Evolutionary conservation across 1,139 yeast genomes (phyloP), one percentile per base, ranked within the genome.

Genomic region (Spencermartinsiella ligniputridi): DNA sequence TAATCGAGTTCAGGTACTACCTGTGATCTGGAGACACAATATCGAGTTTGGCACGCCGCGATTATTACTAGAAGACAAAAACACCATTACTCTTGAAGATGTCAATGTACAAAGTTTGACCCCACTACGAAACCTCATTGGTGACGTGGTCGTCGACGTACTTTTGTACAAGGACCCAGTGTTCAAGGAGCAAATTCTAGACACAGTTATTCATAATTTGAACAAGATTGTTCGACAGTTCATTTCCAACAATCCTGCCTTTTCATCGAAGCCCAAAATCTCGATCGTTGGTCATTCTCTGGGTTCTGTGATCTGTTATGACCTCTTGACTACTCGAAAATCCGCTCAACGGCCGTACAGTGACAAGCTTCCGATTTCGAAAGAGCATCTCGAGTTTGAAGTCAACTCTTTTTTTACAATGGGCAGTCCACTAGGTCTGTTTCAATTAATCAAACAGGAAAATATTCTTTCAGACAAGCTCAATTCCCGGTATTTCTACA

Each of bases 381-480:
- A 39, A 22, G 60, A 59, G 18, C 71, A 72, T 32, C 68, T 89
- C 19, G 74, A 75, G 32, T 89, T 89, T 58, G 75, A 77, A 1
- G 89, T 85, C 8, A 81, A 81, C 12, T 82, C 82, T 52, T 75
- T 81, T 51, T 87, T 87, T 60, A 79, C 87, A 24, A 72, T 86
- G 36, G 97, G 97, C 0, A 86, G 95, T 1, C 97, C 97, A 0
- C 76, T 84, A 25, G 96, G 96, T 1, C 79, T 87, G 37, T 84
- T 89, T 65, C 83, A 84, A 58, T 67, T 88, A 22, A 47, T 43
- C 33, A 42, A 42, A 17, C 46, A 50, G 3, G 41, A 42, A 1
- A 34, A 37, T 3, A 30, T 44, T 2, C 34, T 32, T 24, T 36
- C 45, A 12, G 45, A 40, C 44, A 58, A 39, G 35, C 24, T 60